Base-by-base conservation (phyloP, 176 grass and related monocot genomes). In the Bonia amplexicaulis region DNA sequence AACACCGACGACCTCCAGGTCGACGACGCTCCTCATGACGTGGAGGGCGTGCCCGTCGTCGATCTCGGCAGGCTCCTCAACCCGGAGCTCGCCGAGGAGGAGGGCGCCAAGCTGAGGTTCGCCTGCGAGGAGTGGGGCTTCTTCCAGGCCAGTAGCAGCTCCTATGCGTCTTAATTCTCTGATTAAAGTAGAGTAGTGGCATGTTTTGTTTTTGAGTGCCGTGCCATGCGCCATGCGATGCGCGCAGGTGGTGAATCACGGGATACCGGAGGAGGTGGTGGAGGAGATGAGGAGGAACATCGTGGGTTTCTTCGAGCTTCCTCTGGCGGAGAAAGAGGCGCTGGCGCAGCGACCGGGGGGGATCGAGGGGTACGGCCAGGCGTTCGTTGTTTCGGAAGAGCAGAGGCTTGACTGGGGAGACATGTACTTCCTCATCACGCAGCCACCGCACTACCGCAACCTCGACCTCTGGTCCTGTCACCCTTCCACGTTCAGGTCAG, bases 401-500 rank as follows among this genome's bases (percentile, higher is more conserved):
- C 87, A 94, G 82, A 95, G 41, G 71, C 87, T 95, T 0, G 93
- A 95, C 79, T 94, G 87, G 85, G 68, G 80, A 1, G 84, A 92
- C 77, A 63, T 92, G n/a, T 81, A 62, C 72, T 90, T 64, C 71
- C 79, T 90, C 12, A 0, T 6, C 48, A 88, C 87, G 47, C 90
- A 71, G 88, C 90, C 90, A 41, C 52, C 66, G 19, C 20, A n/a
- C 33, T 73, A 90, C 65, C 80, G 90, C 1, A 27, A 74, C 25
- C 74, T 90, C 77, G 42, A 48, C 48, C 71, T 85, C 17, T 92
- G 81, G 93, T 67, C 87, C 3, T 9, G 82, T 31, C 4, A 51
- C 25, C 87, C 89, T 0, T 52, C 71, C 72, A 75, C 72, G 0
- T 94, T 94, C 80, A 87, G 76, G 82, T 82, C 78, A 83, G 81